Percentiles rank a stretch among this genome's conserved stretches.
These are phyloP conservation scores for Sesbania bispinosa DNA, from an alignment of 306 rosid species.

Conservation along the genomic window DNA sequence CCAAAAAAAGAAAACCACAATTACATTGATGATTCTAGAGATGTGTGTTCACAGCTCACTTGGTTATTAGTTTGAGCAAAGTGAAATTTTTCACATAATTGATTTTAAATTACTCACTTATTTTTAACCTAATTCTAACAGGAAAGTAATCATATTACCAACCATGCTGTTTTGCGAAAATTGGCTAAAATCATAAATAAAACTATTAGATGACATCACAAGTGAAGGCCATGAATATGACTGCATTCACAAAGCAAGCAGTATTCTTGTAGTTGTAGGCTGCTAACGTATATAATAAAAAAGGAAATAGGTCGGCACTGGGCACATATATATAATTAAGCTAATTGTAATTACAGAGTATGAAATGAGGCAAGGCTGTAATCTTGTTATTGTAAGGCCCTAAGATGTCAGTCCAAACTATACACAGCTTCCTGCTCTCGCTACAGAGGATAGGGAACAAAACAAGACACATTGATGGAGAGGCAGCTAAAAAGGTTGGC, in stretches of 20 bases:
- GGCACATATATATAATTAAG: background rate
- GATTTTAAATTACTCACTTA: no score
- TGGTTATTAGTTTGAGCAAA: no score
- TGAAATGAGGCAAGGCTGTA: slow-evolving; percentile 26
- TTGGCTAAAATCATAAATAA: background rate
- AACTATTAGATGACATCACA: background rate
- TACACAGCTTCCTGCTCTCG: slow-evolving; percentile 44
- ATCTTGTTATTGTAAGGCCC: slow-evolving; percentile 32
- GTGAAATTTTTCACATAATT: no score
- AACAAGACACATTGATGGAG: background rate
- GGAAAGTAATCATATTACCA: no score
- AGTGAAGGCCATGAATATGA: background rate
- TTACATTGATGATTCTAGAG: no score
- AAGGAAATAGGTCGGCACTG: background rate
- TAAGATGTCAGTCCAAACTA: slow-evolving; percentile 43
- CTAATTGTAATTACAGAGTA: slow-evolving; percentile 14
- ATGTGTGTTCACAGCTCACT: no score
- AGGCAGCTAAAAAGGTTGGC: slow-evolving; percentile 12
- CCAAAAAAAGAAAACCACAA: no score
- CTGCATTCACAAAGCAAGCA: background rate
- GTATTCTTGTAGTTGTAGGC: no score
- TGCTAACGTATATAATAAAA: no score
- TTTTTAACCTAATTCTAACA: no score
- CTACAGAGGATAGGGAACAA: slow-evolving; percentile 10
- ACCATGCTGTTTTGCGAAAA: no score